Evolutionary conservation across 208 protist species (phyloP).

Genomic region (Acanthamoeba royreba): DNA sequence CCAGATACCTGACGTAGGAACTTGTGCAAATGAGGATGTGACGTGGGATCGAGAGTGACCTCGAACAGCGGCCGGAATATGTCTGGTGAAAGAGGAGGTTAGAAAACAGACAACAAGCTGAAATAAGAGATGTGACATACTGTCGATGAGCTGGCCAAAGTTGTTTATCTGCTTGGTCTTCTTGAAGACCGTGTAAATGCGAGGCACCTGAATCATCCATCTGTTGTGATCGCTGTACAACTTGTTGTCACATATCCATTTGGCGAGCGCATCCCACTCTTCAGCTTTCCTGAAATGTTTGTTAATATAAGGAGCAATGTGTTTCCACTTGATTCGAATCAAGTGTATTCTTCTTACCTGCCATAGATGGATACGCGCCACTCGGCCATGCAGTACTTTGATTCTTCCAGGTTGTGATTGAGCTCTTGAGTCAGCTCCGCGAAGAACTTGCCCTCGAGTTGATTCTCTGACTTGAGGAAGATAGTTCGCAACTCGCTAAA

Average conservation of each 20-base stretch:
- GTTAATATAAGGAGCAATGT: too few relatives aligned
- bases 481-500: slow-evolving; percentile 87
- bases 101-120: too few relatives aligned
- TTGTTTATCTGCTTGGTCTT: slow-evolving; percentile 86
- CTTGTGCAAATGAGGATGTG: slow-evolving; percentile 93
- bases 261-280: slow-evolving; percentile 94
- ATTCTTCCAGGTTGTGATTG: slow-evolving; percentile 92
- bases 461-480: slow-evolving; percentile 98
- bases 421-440: slow-evolving; percentile 95
- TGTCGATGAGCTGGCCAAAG: slow-evolving; percentile 95
- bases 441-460: slow-evolving; percentile 96
- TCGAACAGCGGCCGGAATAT: slow-evolving; percentile 98
- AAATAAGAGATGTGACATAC: slow-evolving; percentile 69
- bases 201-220: slow-evolving; percentile 97
- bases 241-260: slow-evolving; percentile 94
- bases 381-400: slow-evolving; percentile 92
- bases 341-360: neutral
- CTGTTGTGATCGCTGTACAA: slow-evolving; percentile 94
- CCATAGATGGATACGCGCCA: slow-evolving; percentile 87
- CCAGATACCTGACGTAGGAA: slow-evolving; percentile 96
- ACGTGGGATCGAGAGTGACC: slow-evolving; percentile 91
- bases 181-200: slow-evolving; percentile 93
- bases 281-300: slow-evolving; percentile 85
- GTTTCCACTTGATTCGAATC: too few relatives aligned
- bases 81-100: slow-evolving; percentile 50